Evolutionary conservation across 208 protist genomes (phyloP).

Genomic region (Tritrichomonas foetus): DNA sequence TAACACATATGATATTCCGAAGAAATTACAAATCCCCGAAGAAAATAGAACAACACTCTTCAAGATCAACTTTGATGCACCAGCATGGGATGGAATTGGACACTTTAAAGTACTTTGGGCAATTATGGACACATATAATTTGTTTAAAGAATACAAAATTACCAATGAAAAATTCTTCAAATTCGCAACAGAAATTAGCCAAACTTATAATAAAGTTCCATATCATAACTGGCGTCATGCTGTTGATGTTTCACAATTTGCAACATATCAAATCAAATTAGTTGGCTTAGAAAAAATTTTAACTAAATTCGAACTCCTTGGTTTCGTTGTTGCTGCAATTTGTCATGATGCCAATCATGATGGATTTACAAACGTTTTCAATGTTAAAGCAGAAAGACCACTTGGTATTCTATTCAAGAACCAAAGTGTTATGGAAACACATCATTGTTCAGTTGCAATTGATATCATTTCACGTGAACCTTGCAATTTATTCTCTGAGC

Average conservation of each 20-base stretch:
- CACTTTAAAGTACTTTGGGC: not conserved
- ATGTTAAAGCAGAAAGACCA: slow-evolving; percentile 73
- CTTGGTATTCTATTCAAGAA: slow-evolving; percentile 72
- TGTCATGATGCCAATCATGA: slow-evolving; percentile 92
- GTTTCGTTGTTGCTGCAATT: slow-evolving; percentile 73
- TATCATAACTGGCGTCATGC: slow-evolving; percentile 69
- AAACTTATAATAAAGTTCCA: slow-evolving; percentile 56
- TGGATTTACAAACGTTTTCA: slow-evolving; percentile 88
- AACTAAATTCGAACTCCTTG: slow-evolving; percentile 69
- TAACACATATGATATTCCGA: not conserved
- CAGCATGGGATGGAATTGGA: slow-evolving; percentile 10
- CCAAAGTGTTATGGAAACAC: slow-evolving; percentile 61
- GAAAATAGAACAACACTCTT: not conserved
- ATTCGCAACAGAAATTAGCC: slow-evolving; percentile 25
- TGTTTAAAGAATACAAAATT: slow-evolving; percentile 41
- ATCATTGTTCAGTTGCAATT: slow-evolving; percentile 57
- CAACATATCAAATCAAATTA: slow-evolving; percentile 52
- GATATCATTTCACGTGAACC: slow-evolving; percentile 43
- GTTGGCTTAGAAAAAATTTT: slow-evolving; percentile 62
- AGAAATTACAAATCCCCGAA: not conserved
- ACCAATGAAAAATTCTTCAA: not conserved
- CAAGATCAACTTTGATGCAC: not conserved
- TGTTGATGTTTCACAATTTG: slow-evolving; percentile 64
- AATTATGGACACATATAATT: slow-evolving; percentile 44
- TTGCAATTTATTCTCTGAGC: slow-evolving; percentile 47